phyloP scores from a whole-genome alignment of 768 basidiomycete species.

The Dioszegia hungarica region DNA sequence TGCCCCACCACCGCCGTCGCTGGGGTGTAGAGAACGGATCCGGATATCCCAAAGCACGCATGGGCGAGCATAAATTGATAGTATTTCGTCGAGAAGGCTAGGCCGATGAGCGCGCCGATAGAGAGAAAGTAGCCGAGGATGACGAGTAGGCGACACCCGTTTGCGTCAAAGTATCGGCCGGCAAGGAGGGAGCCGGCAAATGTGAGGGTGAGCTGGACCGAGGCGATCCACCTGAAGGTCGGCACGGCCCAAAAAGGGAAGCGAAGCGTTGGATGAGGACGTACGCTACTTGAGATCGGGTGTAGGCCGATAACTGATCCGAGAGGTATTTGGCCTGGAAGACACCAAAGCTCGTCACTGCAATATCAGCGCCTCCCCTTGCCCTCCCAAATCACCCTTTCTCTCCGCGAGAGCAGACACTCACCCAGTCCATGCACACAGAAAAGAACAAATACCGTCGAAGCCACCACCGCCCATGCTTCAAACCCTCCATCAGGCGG shows the following conservation, averaged over 20 bases:
- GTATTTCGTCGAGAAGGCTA: conserved; percentile 45
- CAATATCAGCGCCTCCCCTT: neutral
- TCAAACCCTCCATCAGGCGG: conserved; percentile 45
- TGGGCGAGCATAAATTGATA: conserved; percentile 47
- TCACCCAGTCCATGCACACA: conserved; percentile 42
- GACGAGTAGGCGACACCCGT: conserved; percentile 29
- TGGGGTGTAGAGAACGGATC: conserved; percentile 35
- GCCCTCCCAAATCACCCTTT: too few relatives aligned
- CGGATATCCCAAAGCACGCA: conserved; percentile 36
- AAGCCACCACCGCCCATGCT: conserved; percentile 40
- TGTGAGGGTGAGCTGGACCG: conserved; percentile 27
- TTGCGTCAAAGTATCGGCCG: conserved; percentile 42
- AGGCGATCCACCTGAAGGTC: conserved; percentile 36
- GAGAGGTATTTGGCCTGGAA: conserved; percentile 36
- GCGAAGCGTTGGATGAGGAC: too few relatives aligned
- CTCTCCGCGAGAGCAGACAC: conserved; percentile 5
- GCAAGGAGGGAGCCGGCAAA: conserved; percentile 32
- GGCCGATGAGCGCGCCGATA: conserved; percentile 28
- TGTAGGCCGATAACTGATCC: conserved; percentile 26
- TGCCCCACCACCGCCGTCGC: conserved; percentile 42
- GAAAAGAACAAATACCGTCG: conserved; percentile 39
- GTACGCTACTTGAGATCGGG: conserved; percentile 31
- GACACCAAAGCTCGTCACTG: conserved; percentile 43
- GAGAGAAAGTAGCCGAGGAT: conserved; percentile 29
- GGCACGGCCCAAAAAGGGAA: neutral